Evolutionary conservation across 1,284 basidiomycete genomes (phyloP).

Genomic region (Tranzscheliella williamsii): DNA sequence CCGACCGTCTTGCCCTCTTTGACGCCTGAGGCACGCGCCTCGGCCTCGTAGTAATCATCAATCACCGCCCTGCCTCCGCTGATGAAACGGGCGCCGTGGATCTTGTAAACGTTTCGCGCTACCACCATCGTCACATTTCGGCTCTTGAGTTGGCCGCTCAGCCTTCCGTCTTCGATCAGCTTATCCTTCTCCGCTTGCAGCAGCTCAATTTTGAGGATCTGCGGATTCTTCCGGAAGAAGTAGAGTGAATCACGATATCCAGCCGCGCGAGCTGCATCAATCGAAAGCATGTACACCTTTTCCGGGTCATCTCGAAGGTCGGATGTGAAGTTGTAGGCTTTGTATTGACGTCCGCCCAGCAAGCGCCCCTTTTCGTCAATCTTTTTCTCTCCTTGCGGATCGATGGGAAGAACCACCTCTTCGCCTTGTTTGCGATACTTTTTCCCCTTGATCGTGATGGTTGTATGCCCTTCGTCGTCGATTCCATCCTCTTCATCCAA

Average conservation of each 20-base stretch:
- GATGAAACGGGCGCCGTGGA: constrained; percentile 88
- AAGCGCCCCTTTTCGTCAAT: constrained; percentile 82
- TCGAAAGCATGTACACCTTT: constrained; percentile 88
- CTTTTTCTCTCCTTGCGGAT: constrained; percentile 86
- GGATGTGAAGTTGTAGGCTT: constrained; percentile 81
- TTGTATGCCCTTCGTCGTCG: constrained; percentile 62
- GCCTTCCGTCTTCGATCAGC: constrained; percentile 82
- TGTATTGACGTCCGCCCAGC: constrained; percentile 84
- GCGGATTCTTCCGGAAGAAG: constrained; percentile 87
- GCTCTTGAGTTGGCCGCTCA: constrained; percentile 83
- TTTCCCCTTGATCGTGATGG: constrained; percentile 75
- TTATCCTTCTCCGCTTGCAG: constrained; percentile 75
- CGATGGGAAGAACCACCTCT: constrained; percentile 80
- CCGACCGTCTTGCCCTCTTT: constrained; percentile 57
- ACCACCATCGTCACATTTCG: constrained; percentile 91
- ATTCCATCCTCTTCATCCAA: constrained; percentile 18
- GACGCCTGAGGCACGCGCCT: constrained; percentile 66
- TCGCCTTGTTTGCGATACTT: constrained; percentile 80
- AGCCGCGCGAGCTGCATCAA: constrained; percentile 91
- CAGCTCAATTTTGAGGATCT: constrained; percentile 78
- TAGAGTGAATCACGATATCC: constrained; percentile 96
- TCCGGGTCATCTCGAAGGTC: constrained; percentile 77
- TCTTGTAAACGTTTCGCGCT: constrained; percentile 88
- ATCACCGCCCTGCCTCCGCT: constrained; percentile 83
- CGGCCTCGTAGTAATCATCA: constrained; percentile 94